These are phyloP conservation scores for Chaetomium sp. DNA, from an alignment of 2,329 filamentous ascomycete genomes.

Conservation along the genomic window DNA sequence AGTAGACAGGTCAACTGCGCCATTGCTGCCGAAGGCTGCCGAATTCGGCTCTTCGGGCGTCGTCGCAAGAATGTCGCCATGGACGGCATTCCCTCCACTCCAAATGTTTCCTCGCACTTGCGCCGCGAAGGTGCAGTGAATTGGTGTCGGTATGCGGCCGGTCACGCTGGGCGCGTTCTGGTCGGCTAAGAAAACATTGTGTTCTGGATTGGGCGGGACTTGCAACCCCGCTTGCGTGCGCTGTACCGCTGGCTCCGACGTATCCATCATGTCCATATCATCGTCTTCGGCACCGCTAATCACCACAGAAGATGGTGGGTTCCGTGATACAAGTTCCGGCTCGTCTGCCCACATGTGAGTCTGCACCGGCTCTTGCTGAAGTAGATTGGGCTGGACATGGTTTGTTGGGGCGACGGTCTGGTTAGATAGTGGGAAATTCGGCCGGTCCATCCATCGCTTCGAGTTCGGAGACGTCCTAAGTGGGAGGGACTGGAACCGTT, in stretches of 20 bases:
- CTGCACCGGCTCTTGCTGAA: conserved; percentile 22
- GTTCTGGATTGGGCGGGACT: conserved; percentile 23
- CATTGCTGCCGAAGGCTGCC: conserved; percentile 13
- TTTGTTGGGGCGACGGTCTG: conserved; percentile 8
- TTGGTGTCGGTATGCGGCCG: conserved; percentile 52
- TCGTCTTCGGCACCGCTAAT: conserved; percentile 29
- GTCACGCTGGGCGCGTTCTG: conserved; percentile 29
- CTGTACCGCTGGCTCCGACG: conserved; percentile 20
- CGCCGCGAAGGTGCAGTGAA: conserved; percentile 51
- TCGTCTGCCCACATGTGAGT: conserved; percentile 21
- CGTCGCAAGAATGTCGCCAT: conserved; percentile 33
- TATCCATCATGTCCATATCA: conserved; percentile 48
- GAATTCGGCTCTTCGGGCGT: conserved; percentile 32
- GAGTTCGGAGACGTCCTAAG: conserved; percentile 21
- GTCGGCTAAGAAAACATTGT: conserved; percentile 30
- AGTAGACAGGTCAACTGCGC: conserved; percentile 5
- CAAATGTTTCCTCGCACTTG: conserved; percentile 49
- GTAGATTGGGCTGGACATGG: conserved; percentile 14
- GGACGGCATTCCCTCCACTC: conserved; percentile 31
- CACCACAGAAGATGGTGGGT: conserved; percentile 6
- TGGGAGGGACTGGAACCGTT: conserved; percentile 26
- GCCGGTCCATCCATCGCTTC: conserved; percentile 19
- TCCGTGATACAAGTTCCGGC: conserved; percentile 22
- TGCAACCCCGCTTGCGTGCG: neutral
- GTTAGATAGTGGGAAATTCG: conserved; percentile 16